phyloP scores from a whole-genome alignment of 495 filamentous ascomycete species.

The Corynascus novoguineensis region DNA sequence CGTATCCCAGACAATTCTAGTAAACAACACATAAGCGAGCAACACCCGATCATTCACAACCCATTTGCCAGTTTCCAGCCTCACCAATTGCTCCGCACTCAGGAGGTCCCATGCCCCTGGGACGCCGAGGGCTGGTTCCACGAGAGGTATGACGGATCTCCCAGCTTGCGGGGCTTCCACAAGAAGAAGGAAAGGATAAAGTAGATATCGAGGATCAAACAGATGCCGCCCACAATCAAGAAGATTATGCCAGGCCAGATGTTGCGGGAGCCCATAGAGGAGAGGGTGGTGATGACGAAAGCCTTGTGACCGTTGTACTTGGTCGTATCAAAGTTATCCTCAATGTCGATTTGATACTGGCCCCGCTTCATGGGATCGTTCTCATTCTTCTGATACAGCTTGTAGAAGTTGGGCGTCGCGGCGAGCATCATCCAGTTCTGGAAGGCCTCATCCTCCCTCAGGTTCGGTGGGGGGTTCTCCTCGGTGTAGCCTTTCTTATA shows the following conservation, averaged over 20 bases:
- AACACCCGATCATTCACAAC: background rate
- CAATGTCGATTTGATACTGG: constrained; percentile 51
- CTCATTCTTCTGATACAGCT: constrained; percentile 79
- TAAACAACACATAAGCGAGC: constrained; percentile 4
- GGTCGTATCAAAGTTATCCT: constrained; percentile 69
- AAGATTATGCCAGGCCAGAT: constrained; percentile 96
- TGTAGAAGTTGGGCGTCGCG: constrained; percentile 91
- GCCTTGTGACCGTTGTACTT: constrained; percentile 89
- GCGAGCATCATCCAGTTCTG: constrained; percentile 99
- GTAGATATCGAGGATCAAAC: constrained; percentile 76
- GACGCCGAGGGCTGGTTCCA: constrained; percentile 87
- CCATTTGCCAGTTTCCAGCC: background rate
- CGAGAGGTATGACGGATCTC: constrained; percentile 92
- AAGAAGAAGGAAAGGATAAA: constrained; percentile 89
- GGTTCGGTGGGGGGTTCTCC: constrained; percentile 56
- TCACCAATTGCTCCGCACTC: background rate
- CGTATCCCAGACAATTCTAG: constrained; percentile 15
- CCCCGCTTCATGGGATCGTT: constrained; percentile 59
- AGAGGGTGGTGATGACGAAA: constrained; percentile 87
- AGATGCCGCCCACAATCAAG: constrained; percentile 87
- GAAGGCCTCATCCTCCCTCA: constrained; percentile 71
- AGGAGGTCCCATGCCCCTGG: constrained; percentile 24
- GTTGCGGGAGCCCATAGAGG: constrained; percentile 91
- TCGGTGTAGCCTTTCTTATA: constrained; percentile 62
- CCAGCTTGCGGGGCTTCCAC: constrained; percentile 86